phyloP scores from a whole-genome alignment of 2,329 filamentous ascomycete genomes.

The Microsporum audouinii region DNA sequence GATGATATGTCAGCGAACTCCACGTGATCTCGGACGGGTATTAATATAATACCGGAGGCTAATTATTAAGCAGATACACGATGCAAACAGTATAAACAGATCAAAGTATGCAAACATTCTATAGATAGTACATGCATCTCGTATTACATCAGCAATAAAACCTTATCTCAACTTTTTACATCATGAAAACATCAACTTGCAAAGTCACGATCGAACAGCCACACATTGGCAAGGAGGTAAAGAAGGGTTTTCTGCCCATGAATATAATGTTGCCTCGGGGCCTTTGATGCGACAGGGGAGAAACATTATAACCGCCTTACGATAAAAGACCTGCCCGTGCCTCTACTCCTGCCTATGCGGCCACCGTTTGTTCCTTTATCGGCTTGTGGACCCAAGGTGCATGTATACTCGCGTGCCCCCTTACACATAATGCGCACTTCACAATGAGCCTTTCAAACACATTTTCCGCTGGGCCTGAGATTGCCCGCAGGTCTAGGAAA shows the following conservation, averaged over 20 bases:
- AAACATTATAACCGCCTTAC: not conserved
- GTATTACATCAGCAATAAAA: not conserved
- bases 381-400: not conserved
- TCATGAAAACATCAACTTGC: not conserved
- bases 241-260: too few species aligned
- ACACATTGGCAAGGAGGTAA: not conserved
- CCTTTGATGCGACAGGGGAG: not conserved
- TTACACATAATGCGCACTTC: constrained; percentile 5
- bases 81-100: not conserved
- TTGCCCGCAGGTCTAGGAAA: constrained; percentile 17
- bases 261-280: not conserved
- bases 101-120: not conserved
- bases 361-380: not conserved
- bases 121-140: not conserved
- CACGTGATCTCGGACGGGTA: not conserved
- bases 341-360: not conserved
- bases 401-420: not conserved
- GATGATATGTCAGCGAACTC: not conserved
- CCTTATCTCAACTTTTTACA: not conserved
- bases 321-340: not conserved
- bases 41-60: not conserved
- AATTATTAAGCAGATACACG: not conserved
- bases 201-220: not conserved
- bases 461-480: not conserved
- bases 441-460: constrained; percentile 9